Percentiles rank a stretch among this genome's conserved stretches.
phyloP scores from a whole-genome alignment of 2,329 filamentous ascomycete species.

The Penicillium brevicompactum region DNA sequence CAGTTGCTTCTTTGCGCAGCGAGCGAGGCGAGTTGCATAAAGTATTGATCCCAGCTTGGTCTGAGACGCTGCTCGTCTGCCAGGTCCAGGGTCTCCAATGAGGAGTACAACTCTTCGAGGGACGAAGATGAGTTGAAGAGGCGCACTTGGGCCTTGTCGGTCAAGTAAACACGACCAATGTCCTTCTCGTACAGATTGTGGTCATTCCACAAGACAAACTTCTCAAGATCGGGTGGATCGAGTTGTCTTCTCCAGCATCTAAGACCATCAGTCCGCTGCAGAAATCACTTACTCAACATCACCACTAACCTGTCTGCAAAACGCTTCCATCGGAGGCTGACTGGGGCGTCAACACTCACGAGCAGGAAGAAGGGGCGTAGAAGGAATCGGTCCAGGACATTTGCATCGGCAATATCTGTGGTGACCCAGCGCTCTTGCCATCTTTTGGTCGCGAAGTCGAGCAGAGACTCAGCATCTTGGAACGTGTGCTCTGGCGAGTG shows the following conservation, averaged over 20 bases:
- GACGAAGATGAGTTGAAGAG: conserved; percentile 82
- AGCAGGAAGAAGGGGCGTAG: conserved; percentile 90
- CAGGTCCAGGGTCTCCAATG: conserved; percentile 74
- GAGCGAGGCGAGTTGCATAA: conserved; percentile 93
- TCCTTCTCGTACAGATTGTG: conserved; percentile 69
- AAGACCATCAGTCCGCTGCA: conserved; percentile 2
- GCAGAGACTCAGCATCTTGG: conserved; percentile 64
- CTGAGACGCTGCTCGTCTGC: conserved; percentile 77
- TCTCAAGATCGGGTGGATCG: conserved; percentile 56
- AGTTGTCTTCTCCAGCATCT: conserved; percentile 53
- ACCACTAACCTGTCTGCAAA: conserved; percentile 60
- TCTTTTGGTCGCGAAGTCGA: conserved; percentile 81
- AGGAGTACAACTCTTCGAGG: conserved; percentile 69
- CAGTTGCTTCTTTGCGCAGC: conserved; percentile 91
- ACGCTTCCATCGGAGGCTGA: conserved; percentile 80
- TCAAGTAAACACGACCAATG: conserved; percentile 72
- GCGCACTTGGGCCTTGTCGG: conserved; percentile 78
- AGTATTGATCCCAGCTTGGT: conserved; percentile 95
- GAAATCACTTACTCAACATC: not conserved
- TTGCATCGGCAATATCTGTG: conserved; percentile 75
- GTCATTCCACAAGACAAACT: conserved; percentile 68
- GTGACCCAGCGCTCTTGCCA: conserved; percentile 88
- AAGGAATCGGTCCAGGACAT: conserved; percentile 71
- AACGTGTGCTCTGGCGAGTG: conserved; percentile 50
- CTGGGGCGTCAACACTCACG: conserved; percentile 85